Percentiles rank a stretch among this genome's conserved stretches.
These are phyloP conservation scores for Naganishia kalamii DNA, from an alignment of 768 basidiomycete genomes.

Conservation along the genomic window DNA sequence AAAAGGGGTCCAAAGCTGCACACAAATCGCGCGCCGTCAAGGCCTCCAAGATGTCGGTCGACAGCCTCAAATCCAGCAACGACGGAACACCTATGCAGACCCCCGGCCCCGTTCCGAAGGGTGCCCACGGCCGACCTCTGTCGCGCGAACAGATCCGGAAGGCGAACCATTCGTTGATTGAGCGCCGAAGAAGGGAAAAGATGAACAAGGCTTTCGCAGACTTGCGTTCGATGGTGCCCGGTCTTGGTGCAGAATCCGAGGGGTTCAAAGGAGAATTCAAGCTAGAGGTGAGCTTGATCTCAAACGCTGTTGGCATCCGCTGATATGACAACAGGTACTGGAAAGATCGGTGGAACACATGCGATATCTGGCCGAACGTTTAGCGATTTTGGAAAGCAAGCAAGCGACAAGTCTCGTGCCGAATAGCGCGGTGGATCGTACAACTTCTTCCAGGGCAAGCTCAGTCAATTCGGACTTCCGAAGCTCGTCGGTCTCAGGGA, in stretches of 20 bases:
- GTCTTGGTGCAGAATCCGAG: slow-evolving; percentile 51
- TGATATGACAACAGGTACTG: slow-evolving; percentile 47
- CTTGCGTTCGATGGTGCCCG: slow-evolving; percentile 69
- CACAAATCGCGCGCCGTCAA: neutral
- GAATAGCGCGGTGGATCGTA: neutral
- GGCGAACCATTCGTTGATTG: slow-evolving; percentile 89
- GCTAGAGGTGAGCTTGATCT: slow-evolving; percentile 58
- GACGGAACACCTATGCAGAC: neutral
- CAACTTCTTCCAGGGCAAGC: neutral
- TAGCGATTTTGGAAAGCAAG: slow-evolving; percentile 50
- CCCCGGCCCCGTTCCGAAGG: neutral
- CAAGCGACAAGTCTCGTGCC: neutral
- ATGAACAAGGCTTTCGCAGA: slow-evolving; percentile 84
- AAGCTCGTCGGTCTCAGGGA: neutral
- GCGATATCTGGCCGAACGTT: slow-evolving; percentile 60
- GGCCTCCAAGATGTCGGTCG: neutral
- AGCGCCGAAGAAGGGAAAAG: slow-evolving; percentile 86
- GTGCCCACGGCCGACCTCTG: slow-evolving; percentile 21
- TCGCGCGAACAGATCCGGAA: slow-evolving; percentile 74
- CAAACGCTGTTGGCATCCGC: neutral
- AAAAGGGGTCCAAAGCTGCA: neutral
- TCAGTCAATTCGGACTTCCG: neutral
- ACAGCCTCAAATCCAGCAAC: neutral
- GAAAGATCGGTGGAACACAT: slow-evolving; percentile 74
- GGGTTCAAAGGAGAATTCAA: slow-evolving; percentile 82